Evolutionary conservation across 83 land plant genomes (phyloP), one percentile per base, ranked within the genome.

Genomic region (Picea abies): DNA sequence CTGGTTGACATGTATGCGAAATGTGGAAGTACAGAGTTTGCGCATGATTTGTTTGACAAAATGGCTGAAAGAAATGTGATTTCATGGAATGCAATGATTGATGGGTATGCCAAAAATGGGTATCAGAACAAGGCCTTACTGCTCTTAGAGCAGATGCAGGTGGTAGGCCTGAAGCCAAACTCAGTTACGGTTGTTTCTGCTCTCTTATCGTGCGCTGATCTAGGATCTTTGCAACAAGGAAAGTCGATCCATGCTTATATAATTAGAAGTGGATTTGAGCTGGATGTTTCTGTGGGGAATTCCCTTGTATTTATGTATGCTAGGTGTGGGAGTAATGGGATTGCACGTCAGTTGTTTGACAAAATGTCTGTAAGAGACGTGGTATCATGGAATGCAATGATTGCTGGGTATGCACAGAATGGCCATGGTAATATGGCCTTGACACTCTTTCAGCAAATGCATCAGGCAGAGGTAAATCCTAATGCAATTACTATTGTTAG

Each of bases 131-230:
- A n/a, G n/a, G n/a, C n/a, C n/a, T n/a, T n/a, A n/a, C n/a, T n/a
- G n/a, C n/a, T n/a, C n/a, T n/a, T n/a, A n/a, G n/a, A n/a, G n/a
- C n/a, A n/a, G n/a, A n/a, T n/a, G n/a, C n/a, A n/a, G 29, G 47
- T 16, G n/a, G 66, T 32, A 19, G 66, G 52, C 29, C 44, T 77
- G 37, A 12, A 44, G 63, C 90, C 90, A 10, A 79, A 87, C 35
- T 66, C 65, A 14, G 65, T 79, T 15, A 85, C 87, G 71, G 72
- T 81, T 26, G 76, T 79, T 23, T 64, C 69, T 15, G 69, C 82
- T 2, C 78, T 63, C 15, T 84, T 81, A n/a, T n/a, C n/a, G 32
- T 83, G 81, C n/a, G 80, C 61, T 11, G 62, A 83, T 22, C 61
- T 79, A 63, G 23, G 26, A 60, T 17, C 12, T 17, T 49, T 79